Evolutionary conservation across 345 rosid genomes (phyloP), one percentile per base, ranked within the genome.

Genomic region (Cardiospermum halicacabum): DNA sequence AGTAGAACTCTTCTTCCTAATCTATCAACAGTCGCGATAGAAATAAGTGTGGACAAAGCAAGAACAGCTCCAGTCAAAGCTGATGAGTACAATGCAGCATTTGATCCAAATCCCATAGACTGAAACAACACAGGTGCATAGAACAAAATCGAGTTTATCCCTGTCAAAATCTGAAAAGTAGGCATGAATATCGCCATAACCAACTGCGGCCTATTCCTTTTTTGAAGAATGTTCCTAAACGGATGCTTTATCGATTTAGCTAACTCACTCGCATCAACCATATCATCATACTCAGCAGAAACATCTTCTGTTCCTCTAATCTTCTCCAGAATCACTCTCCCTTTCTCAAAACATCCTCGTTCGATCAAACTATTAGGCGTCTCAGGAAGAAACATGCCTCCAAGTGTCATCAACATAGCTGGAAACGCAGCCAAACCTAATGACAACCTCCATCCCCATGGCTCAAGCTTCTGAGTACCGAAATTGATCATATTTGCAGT

Each of bases 391-490:
- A 77, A 28, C 43, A 78, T 65, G 18, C 97, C 99, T 49, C 99
- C 97, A 11, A 84, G 57, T 0, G 91, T 83, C 99, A 94, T 94
- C 45, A 91, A n/a, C 1, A 75, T 3, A 36, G 99, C 97, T 0
- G 97, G 99, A 21, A 64, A 64, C 19, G 95, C 96, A 13, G 99
- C 97, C 37, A 94, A 71, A 27, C 99, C 99, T 0, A 94, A 82
- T 42, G 99, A 94, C 37, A 94, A 83, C 80, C 99, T 91, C 99
- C 96, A 94, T 31, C 99, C 97, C 96, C 89, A 91, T 1, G 94
- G 87, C 15, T 66, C 75, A 12, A 91, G 84, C 79, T 91, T 77
- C 48, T 89, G 86, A 3, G 97, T 94, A 62, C 97, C 92, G 16
- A 53, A 94, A 56, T 91, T 91, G 24, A 94, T 81, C 99, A 94